Conservation (phyloP, 2,329 filamentous ascomycete species). For the Penicillium crustosum region DNA sequence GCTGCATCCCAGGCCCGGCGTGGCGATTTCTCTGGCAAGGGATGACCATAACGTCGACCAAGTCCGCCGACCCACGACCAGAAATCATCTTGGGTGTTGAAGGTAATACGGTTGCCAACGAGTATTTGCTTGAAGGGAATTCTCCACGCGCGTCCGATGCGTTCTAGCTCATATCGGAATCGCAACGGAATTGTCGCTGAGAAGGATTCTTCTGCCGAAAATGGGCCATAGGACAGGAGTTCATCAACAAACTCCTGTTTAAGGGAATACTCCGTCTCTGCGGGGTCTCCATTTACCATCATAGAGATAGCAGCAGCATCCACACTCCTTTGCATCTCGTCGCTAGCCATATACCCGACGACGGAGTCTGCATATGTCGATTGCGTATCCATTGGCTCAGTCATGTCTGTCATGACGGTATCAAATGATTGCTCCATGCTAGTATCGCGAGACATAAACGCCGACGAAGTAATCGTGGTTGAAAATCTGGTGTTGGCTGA, state of each 20-base stretch:
- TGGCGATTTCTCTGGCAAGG: constrained; percentile 35
- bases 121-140: constrained; percentile 32
- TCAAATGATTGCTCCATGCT: constrained; percentile 28
- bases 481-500: constrained; percentile 27
- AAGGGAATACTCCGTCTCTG: constrained; percentile 15
- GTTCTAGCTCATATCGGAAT: constrained; percentile 41
- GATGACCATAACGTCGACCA: constrained; percentile 23
- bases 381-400: constrained; percentile 27
- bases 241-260: constrained; percentile 29
- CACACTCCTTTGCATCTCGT: constrained; percentile 16
- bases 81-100: constrained; percentile 32
- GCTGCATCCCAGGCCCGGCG: constrained; percentile 38
- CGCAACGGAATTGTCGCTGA: constrained; percentile 32
- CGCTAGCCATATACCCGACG: constrained; percentile 22
- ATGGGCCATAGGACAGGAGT: constrained; percentile 38
- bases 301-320: constrained; percentile 8
- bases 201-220: constrained; percentile 31
- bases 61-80: constrained; percentile 35
- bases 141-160: constrained; percentile 33
- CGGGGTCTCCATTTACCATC: constrained; percentile 1
- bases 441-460: constrained; percentile 16
- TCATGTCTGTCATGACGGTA: constrained; percentile 32
- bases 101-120: constrained; percentile 24
- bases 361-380: constrained; percentile 31
- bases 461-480: constrained; percentile 19